phyloP scores from a whole-genome alignment of 495 filamentous ascomycete species.

The Neurospora discreta region DNA sequence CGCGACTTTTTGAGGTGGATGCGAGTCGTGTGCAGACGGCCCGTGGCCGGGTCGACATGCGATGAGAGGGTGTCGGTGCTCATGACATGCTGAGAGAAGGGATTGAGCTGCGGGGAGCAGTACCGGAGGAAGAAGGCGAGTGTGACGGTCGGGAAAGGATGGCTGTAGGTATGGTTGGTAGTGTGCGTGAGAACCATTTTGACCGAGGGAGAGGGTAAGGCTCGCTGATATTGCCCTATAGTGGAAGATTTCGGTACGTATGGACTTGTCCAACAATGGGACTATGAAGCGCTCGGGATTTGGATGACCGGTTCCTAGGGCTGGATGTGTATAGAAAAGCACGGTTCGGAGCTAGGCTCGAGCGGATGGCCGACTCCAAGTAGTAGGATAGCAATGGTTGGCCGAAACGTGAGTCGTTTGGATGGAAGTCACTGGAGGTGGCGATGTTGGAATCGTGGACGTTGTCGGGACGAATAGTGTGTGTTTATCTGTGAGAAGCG shows the following conservation, averaged over 20 bases:
- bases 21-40: constrained; percentile 76
- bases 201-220: background rate
- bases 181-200: constrained; percentile 53
- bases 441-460: background rate
- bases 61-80: constrained; percentile 92
- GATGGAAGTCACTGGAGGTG: background rate
- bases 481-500: constrained; percentile 7
- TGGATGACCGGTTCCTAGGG: background rate
- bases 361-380: background rate
- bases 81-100: constrained; percentile 88
- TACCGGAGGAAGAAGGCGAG: constrained; percentile 99
- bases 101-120: constrained; percentile 61
- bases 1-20: constrained; percentile 92
- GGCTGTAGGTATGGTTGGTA: constrained; percentile 78
- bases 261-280: background rate
- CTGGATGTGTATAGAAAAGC: background rate
- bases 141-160: constrained; percentile 79
- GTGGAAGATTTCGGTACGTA: background rate
- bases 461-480: background rate
- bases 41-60: constrained; percentile 64
- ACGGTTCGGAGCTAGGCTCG: background rate
- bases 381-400: background rate
- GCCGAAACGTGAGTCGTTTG: background rate
- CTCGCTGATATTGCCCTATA: background rate
- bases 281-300: background rate